phyloP scores from a whole-genome alignment of 768 basidiomycete species.

The Podaxis carcinomalis region DNA sequence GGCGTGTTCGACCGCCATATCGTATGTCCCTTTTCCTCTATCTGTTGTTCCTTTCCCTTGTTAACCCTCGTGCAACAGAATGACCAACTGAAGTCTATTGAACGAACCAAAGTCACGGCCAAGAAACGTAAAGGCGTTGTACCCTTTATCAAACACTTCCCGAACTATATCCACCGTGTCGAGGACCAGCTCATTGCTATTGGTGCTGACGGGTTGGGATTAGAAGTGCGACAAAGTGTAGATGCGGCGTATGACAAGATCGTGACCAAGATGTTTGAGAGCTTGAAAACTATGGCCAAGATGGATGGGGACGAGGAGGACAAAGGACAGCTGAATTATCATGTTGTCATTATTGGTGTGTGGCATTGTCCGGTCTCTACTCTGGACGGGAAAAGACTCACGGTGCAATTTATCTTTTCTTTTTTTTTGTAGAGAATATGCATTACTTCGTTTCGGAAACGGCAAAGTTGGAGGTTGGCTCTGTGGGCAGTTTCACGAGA shows the following conservation, averaged over 20 bases:
- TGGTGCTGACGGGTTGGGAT: conserved; percentile 63
- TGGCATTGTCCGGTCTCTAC: conserved; percentile 1
- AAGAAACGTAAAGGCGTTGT: conserved; percentile 92
- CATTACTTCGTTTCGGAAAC: conserved; percentile 87
- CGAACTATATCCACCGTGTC: conserved; percentile 77
- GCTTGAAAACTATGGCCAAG: conserved; percentile 93
- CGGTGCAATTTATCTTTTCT: neutral
- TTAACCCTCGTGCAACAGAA: conserved; percentile 39
- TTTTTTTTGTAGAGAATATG: conserved; percentile 77
- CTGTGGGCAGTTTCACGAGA: conserved; percentile 58
- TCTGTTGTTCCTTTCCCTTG: neutral
- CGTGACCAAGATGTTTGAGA: conserved; percentile 88
- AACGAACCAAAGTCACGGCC: conserved; percentile 85
- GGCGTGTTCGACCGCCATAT: conserved; percentile 74
- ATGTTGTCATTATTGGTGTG: conserved; percentile 91
- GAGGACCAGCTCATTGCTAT: conserved; percentile 69
- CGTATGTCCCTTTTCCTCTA: conserved; percentile 32
- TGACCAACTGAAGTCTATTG: conserved; percentile 84
- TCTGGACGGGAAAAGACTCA: neutral
- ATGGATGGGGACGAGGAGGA: conserved; percentile 91
- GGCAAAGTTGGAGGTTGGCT: conserved; percentile 59
- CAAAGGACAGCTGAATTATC: conserved; percentile 95
- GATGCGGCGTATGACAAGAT: conserved; percentile 86
- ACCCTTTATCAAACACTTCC: conserved; percentile 91
- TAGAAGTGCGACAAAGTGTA: conserved; percentile 74